Base-by-base conservation (phyloP, 2,329 filamentous ascomycete genomes). In the Fusarium verticillioides region DNA sequence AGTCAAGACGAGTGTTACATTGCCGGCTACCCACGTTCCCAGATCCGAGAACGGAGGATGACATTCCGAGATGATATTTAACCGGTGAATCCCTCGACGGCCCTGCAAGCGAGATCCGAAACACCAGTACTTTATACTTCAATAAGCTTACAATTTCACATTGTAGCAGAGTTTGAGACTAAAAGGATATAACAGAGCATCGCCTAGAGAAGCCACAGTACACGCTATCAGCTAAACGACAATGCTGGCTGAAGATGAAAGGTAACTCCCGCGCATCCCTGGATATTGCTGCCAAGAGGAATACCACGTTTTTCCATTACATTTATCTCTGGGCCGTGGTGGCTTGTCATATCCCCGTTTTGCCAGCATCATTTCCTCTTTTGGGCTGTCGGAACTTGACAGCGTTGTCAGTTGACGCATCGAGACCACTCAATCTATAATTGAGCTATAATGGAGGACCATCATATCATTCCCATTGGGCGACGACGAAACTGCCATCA, bases 401-500 rank as follows among this genome's bases (percentile, higher is more conserved):
- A 43, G 10, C n/a, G n/a, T 36, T 23, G 44, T 60, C 32, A 43
- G 26, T 50, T 26, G 44, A 66, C 50, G 19, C 12, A 40, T 60
- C 16, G n/a, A 34, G 37, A 43, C 43, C 11, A 18, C 15, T 28
- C 11, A 49, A 32, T 23, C 18, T 30, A 30, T 18, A 60, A 62
- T 30, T 7, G 47, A 23, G 30, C 18, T 30, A 36, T 18, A 60
- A 50, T 62, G 18, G 40, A n/a, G 18, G 19, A 39, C 16, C 23
- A 30, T 43, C 18, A 8, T 28, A 10, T 9, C 9, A 10, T 12
- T 50, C 9, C 4, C 18, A 66, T 59, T 44, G 52, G 37, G 5
- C 0, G 4, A 3, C 4, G 1, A 0, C 1, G 4, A 26, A 7
- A 16, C 6, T 44, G 13, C 7, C 15, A 26, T 15, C 5, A 12